Conservation (phyloP, 148 eudicot species). For the Chenopodium formosanum region DNA sequence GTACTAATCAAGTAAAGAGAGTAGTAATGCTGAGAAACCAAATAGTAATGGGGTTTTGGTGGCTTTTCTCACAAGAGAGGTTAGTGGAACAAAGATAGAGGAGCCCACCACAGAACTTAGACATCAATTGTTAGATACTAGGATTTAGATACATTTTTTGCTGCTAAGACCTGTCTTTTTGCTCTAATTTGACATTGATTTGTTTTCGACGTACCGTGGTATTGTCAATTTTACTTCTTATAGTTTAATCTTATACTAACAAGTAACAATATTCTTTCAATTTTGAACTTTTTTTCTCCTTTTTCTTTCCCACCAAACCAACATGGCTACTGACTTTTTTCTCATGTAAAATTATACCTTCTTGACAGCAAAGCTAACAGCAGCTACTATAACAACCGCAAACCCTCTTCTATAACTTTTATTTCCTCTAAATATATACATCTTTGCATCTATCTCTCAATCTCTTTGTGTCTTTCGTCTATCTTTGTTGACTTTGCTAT, state of each 20-base stretch:
- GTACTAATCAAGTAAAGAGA: slow-evolving; percentile 37
- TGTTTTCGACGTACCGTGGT: slow-evolving; percentile 16
- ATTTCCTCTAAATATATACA: slow-evolving; percentile 11
- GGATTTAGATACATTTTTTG: slow-evolving; percentile 5
- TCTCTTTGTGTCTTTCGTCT: not conserved
- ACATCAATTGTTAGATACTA: slow-evolving; percentile 29
- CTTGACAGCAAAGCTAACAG: slow-evolving; percentile 51
- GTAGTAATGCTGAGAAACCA: slow-evolving; percentile 20
- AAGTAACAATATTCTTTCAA: slow-evolving; percentile 16
- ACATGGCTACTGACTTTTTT: slow-evolving; percentile 42
- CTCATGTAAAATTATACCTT: slow-evolving; percentile 39
- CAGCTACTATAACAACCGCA: slow-evolving; percentile 43
- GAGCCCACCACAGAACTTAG: slow-evolving; percentile 35
- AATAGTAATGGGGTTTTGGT: slow-evolving; percentile 22
- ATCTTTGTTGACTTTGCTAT: slow-evolving; percentile 15
- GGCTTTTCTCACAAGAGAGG: slow-evolving; percentile 38
- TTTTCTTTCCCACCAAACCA: slow-evolving; percentile 46
- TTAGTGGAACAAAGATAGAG: slow-evolving; percentile 17
- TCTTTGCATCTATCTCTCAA: slow-evolving; percentile 6
- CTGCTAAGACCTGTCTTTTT: slow-evolving; percentile 15
- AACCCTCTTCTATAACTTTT: slow-evolving; percentile 17
- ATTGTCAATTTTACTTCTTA: slow-evolving; percentile 23
- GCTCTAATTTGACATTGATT: slow-evolving; percentile 25
- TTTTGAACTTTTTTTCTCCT: slow-evolving; percentile 23
- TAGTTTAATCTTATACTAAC: slow-evolving; percentile 21